Conservation (phyloP, 2,329 filamentous ascomycete species). For the Nothopassalora personata region DNA sequence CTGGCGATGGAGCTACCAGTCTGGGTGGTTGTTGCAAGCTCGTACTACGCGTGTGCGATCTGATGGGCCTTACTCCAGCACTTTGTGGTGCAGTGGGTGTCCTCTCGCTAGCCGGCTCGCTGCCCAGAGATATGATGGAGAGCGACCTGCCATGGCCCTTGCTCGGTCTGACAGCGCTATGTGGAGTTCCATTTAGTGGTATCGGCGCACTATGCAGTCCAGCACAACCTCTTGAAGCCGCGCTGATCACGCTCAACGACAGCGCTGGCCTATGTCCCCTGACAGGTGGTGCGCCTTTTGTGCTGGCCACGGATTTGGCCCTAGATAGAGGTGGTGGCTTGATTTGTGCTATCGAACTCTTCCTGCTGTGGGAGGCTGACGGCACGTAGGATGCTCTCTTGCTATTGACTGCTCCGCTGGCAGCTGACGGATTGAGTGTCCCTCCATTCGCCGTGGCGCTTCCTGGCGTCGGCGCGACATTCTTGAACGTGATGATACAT, state of each 20-base stretch:
- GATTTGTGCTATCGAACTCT: constrained; percentile 20
- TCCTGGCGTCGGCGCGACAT: constrained; percentile 55
- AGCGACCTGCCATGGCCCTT: constrained; percentile 44
- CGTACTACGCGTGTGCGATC: constrained; percentile 69
- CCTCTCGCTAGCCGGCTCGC: constrained; percentile 34
- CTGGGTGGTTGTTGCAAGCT: constrained; percentile 69
- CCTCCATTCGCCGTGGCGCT: constrained; percentile 22
- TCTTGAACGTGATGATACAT: constrained; percentile 95
- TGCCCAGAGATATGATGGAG: constrained; percentile 47
- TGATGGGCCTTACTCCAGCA: constrained; percentile 43
- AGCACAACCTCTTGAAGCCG: constrained; percentile 21
- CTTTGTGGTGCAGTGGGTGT: constrained; percentile 10
- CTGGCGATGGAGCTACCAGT: constrained; percentile 12
- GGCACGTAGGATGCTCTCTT: constrained; percentile 15
- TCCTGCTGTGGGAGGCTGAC: constrained; percentile 20
- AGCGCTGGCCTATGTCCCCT: constrained; percentile 61
- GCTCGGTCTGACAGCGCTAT: constrained; percentile 45
- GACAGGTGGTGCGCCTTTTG: constrained; percentile 14
- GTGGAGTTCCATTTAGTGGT: constrained; percentile 20
- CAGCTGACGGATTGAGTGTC: constrained; percentile 29
- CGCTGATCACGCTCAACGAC: constrained; percentile 50
- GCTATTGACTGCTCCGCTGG: constrained; percentile 13
- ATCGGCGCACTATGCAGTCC: constrained; percentile 22
- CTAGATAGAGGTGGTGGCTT: constrained; percentile 13
- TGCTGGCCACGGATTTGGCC: constrained; percentile 19